Evolutionary conservation across 768 basidiomycete species (phyloP).

Genomic region (Naganishia friedmannii): DNA sequence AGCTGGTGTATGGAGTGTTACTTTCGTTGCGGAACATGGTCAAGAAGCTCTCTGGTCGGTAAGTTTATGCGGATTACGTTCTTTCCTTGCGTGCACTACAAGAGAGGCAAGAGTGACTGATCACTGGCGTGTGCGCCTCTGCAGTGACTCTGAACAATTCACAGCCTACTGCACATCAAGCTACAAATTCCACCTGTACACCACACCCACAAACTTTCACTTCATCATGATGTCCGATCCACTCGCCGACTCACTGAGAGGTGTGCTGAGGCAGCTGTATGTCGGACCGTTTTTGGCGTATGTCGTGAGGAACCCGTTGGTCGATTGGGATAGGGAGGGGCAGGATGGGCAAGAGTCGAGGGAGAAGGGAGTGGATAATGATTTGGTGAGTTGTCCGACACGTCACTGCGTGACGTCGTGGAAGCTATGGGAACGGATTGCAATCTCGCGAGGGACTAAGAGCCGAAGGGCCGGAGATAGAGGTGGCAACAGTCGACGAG

Average conservation of each 20-base stretch:
- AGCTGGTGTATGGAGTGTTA: slow-evolving; percentile 93
- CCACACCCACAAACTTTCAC: slow-evolving; percentile 87
- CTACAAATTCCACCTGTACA: slow-evolving; percentile 90
- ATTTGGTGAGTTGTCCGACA: slow-evolving; percentile 58
- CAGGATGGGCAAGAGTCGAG: slow-evolving; percentile 66
- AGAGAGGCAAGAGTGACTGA: background rate
- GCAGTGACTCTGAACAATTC: slow-evolving; percentile 79
- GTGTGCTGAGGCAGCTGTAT: slow-evolving; percentile 81
- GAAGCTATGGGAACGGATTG: background rate
- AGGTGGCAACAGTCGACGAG: no score
- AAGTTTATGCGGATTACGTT: slow-evolving; percentile 32
- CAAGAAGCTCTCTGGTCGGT: slow-evolving; percentile 88
- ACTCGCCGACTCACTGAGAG: slow-evolving; percentile 73
- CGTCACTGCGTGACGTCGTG: background rate
- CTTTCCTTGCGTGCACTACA: background rate
- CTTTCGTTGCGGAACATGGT: slow-evolving; percentile 89
- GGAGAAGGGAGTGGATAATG: slow-evolving; percentile 85
- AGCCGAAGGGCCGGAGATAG: no score
- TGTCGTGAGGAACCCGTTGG: slow-evolving; percentile 86
- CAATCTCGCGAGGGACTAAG: no score
- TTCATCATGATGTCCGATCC: slow-evolving; percentile 93
- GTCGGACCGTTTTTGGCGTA: slow-evolving; percentile 90
- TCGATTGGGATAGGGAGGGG: slow-evolving; percentile 48
- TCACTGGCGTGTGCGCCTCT: background rate
- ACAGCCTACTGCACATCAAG: slow-evolving; percentile 82